Percentiles rank a stretch among this genome's conserved stretches.
Evolutionary conservation across 805 yeast genomes (phyloP).

Genomic region (Sugiyamaella qingdaonensis): DNA sequence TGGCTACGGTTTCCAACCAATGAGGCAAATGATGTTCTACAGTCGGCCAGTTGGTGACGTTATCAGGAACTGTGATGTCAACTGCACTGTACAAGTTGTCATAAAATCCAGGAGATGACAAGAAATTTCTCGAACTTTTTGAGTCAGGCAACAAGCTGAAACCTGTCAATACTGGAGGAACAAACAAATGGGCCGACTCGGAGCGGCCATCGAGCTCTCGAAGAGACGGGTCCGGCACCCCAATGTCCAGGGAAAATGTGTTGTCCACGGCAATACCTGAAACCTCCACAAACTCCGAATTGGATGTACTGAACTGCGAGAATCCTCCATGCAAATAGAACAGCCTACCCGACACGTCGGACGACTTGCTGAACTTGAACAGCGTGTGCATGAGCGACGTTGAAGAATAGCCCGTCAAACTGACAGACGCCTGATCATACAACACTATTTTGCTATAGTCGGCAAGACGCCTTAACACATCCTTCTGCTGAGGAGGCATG

Average conservation of each 20-base stretch:
- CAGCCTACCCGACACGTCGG: slow-evolving; percentile 20
- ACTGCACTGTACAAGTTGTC: slow-evolving; percentile 27
- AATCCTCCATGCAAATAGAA: slow-evolving; percentile 29
- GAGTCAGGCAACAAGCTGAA: slow-evolving; percentile 21
- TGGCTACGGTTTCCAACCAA: slow-evolving; percentile 47
- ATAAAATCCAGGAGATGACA: slow-evolving; percentile 12
- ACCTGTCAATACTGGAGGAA: slow-evolving; percentile 28
- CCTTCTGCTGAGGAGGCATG: slow-evolving; percentile 32
- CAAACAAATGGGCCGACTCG: neutral
- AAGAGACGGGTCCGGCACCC: neutral
- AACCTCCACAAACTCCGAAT: neutral
- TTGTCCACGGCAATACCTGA: neutral
- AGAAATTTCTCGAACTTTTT: neutral
- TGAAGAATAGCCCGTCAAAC: slow-evolving; percentile 15
- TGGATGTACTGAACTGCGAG: neutral
- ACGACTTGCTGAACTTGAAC: slow-evolving; percentile 27
- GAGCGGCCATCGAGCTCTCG: slow-evolving; percentile 5
- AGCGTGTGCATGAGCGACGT: slow-evolving; percentile 26
- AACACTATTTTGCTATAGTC: slow-evolving; percentile 36
- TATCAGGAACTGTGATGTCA: neutral
- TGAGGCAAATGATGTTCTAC: slow-evolving; percentile 39
- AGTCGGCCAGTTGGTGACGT: neutral
- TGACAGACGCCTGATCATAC: slow-evolving; percentile 42
- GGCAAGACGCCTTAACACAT: slow-evolving; percentile 23
- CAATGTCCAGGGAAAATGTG: neutral